Base-by-base conservation (phyloP, 768 basidiomycete genomes). In the Austroboletus eburneus region DNA sequence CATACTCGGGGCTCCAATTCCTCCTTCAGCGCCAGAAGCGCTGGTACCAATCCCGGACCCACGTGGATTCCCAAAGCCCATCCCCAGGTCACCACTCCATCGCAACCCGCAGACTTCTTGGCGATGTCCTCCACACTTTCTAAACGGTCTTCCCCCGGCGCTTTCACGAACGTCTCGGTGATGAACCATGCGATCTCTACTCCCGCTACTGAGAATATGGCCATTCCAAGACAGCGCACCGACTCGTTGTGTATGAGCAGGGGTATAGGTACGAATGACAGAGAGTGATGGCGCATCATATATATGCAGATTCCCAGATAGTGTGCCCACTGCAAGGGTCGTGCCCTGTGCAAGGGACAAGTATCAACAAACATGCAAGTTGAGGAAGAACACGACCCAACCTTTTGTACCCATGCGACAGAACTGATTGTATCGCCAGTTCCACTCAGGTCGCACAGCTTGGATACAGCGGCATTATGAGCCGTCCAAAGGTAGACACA, bases 401-500 rank as follows among this genome's bases (percentile, higher is more conserved):
- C 82, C 63, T 76, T 83, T 55, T 95, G 90, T 0, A 95, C 93
- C 95, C 95, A 99, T 9, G 86, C 84, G 1, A 99, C 79, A 1
- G 90, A 91, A 40, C 90, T 91, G 51, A 96, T 78, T 0, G 80
- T 80, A 64, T 94, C 91, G 36, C 71, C 72, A 6, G 78, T 71
- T n/a, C 55, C 54, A 18, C 68, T 51, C 17, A 97, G 67, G 58
- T 98, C 92, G 61, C 91, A 95, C 16, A 99, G 72, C 62, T 95
- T 94, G 22, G 85, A 88, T 4, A 98, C 96, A 5, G 80, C 81
- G 18, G 91, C 91, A 46, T 93, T 96, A 43, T 91, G 85, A 7
- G 95, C 96, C 8, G 87, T 89, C 96, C 96, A 99, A 1, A 97
- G 81, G 62, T 99, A 99, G 12, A 99, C 95, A 51, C 91, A 93